A percentile compares a stretch with the other conserved stretches of the same genome.
phyloP scores from a whole-genome alignment of 371 early-diverging fungal species.

The Choanephora cucurbitarum region DNA sequence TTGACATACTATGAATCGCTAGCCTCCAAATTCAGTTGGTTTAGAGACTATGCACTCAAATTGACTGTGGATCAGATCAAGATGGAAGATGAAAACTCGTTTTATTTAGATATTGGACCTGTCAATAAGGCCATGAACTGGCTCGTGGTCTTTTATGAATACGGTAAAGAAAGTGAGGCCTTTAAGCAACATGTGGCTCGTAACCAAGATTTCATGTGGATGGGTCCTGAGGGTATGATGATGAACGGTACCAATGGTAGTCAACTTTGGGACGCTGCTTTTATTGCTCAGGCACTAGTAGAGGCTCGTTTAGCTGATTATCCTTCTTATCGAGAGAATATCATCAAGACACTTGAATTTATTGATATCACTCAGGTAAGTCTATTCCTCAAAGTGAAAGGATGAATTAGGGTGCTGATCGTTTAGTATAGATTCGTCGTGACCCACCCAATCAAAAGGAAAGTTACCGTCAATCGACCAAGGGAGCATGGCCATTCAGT shows the following conservation, averaged over 20 bases:
- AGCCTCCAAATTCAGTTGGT: constrained; percentile 37
- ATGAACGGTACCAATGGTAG: constrained; percentile 98
- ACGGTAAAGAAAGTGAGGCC: constrained; percentile 82
- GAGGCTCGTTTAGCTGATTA: constrained; percentile 69
- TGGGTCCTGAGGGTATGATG: constrained; percentile 91
- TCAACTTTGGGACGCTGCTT: constrained; percentile 96
- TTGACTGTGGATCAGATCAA: constrained; percentile 80
- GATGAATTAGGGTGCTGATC: too few species aligned
- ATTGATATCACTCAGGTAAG: constrained; percentile 82
- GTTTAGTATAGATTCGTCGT: constrained; percentile 62
- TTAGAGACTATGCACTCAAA: constrained; percentile 75
- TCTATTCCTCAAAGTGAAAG: too few species aligned
- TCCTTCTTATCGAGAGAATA: constrained; percentile 65
- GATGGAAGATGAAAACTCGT: constrained; percentile 90
- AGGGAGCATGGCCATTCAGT: constrained; percentile 97
- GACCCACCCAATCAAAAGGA: constrained; percentile 68
- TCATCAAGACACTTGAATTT: constrained; percentile 77
- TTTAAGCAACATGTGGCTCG: constrained; percentile 79
- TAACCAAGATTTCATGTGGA: constrained; percentile 86
- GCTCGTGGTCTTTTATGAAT: constrained; percentile 80
- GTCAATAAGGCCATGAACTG: constrained; percentile 94
- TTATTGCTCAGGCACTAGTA: constrained; percentile 77
- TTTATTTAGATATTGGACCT: constrained; percentile 89
- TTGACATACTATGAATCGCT: constrained; percentile 72
- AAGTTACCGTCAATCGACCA: constrained; percentile 80